These are phyloP conservation scores for Cordia subcordata DNA, from an alignment of 257 asterid species.

Conservation along the genomic window DNA sequence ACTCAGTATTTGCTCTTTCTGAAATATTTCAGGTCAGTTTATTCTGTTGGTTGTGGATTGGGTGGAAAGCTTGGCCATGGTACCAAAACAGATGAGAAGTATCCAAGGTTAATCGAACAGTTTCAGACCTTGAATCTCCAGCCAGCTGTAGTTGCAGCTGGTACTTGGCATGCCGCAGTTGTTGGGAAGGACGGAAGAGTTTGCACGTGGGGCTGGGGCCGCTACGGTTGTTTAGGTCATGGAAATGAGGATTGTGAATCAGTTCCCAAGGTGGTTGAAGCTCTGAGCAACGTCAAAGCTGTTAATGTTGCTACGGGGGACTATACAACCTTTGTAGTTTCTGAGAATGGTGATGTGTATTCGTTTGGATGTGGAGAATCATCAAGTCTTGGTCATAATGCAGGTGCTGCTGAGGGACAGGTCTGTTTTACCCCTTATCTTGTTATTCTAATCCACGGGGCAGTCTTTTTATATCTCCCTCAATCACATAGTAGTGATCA, in stretches of 20 bases:
- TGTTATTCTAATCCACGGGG: background rate
- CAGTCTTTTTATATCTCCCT: background rate
- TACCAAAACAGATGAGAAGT: slow-evolving; percentile 73
- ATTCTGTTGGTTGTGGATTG: slow-evolving; percentile 98
- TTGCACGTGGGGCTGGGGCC: slow-evolving; percentile 99
- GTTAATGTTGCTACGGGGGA: slow-evolving; percentile 94
- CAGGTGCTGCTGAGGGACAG: slow-evolving; percentile 66
- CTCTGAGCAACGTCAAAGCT: slow-evolving; percentile 68
- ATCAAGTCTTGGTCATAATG: slow-evolving; percentile 89
- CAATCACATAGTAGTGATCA: too few species aligned
- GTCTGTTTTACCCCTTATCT: slow-evolving; percentile 25
- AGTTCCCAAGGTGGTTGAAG: slow-evolving; percentile 85
- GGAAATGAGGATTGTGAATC: slow-evolving; percentile 93
- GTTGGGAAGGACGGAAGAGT: slow-evolving; percentile 96
- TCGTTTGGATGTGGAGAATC: slow-evolving; percentile 98
- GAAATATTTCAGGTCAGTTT: slow-evolving; percentile 66
- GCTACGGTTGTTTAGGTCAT: slow-evolving; percentile 97
- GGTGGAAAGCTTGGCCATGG: slow-evolving; percentile 99
- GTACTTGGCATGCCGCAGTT: slow-evolving; percentile 99
- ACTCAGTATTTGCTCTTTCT: background rate
- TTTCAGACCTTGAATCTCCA: slow-evolving; percentile 73
- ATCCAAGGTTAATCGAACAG: slow-evolving; percentile 75
- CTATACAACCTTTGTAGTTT: slow-evolving; percentile 89
- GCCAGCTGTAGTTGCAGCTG: slow-evolving; percentile 90
- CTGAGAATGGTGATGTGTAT: slow-evolving; percentile 80